Evolutionary conservation across 805 yeast species (phyloP).

Genomic region (Lipomyces spencermartinsiae): DNA sequence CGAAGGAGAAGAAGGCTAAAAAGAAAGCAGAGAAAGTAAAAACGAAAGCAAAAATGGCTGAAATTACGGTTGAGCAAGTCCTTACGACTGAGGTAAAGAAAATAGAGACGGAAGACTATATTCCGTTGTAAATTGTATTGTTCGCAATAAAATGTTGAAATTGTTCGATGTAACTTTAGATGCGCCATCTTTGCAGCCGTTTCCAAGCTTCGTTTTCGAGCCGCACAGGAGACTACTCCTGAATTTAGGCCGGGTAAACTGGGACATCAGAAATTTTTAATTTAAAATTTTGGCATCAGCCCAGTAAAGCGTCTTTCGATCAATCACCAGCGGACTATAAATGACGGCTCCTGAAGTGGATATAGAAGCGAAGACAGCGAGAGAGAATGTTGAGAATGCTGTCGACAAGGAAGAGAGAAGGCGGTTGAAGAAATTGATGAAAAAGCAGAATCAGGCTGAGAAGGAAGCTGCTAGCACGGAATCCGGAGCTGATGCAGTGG

Average conservation of each 20-base stretch:
- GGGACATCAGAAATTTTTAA: neutral
- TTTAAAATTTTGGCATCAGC: neutral
- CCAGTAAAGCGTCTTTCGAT: neutral
- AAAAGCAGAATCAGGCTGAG: slow-evolving; percentile 50
- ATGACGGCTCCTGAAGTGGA: neutral
- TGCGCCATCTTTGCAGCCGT: neutral
- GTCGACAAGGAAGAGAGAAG: slow-evolving; percentile 43
- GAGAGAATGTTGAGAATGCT: slow-evolving; percentile 41
- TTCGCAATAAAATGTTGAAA: neutral
- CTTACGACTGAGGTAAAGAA: neutral
- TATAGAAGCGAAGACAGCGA: slow-evolving; percentile 39
- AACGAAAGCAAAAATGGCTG: neutral
- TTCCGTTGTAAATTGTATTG: neutral
- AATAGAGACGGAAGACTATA: neutral
- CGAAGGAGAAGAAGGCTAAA: neutral
- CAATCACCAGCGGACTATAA: neutral
- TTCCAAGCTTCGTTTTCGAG: neutral
- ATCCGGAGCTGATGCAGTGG: slow-evolving; percentile 46
- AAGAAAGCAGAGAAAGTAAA: neutral
- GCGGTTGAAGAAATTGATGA: slow-evolving; percentile 43
- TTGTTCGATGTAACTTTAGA: too few species aligned
- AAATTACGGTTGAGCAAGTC: neutral
- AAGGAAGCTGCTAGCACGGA: slow-evolving; percentile 49
- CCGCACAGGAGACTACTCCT: neutral
- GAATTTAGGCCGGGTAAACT: neutral